Conservation (phyloP, 805 yeast species). For the Teunomyces tritomae region DNA sequence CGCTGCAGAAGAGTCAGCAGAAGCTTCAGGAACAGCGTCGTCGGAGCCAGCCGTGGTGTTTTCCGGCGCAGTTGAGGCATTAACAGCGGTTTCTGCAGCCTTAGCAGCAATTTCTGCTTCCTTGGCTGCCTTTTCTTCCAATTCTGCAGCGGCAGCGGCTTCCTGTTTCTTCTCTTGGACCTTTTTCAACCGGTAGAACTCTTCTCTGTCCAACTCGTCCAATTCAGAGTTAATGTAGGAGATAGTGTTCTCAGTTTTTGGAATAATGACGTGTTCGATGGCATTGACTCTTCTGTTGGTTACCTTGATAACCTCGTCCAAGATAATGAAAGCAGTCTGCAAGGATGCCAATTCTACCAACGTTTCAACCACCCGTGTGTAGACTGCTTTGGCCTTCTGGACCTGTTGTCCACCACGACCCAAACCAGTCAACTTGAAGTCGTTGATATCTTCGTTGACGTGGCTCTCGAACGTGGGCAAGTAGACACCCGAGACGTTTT, state of each 20-base stretch:
- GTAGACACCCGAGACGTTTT: constrained; percentile 93
- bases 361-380: constrained; percentile 95
- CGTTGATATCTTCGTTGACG: constrained; percentile 82
- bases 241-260: constrained; percentile 96
- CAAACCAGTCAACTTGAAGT: constrained; percentile 92
- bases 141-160: constrained; percentile 65
- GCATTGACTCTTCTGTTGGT: constrained; percentile 98
- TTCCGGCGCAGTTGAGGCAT: background rate
- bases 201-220: constrained; percentile 98
- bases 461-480: constrained; percentile 89
- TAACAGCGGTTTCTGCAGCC: constrained; percentile 18
- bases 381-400: constrained; percentile 88
- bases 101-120: constrained; percentile 17
- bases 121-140: constrained; percentile 37
- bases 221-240: constrained; percentile 88
- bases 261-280: constrained; percentile 96
- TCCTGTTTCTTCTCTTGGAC: constrained; percentile 92
- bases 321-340: constrained; percentile 93
- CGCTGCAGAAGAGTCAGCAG: background rate
- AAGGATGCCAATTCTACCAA: constrained; percentile 92
- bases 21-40: background rate
- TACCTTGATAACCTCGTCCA: constrained; percentile 96
- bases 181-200: constrained; percentile 92
- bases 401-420: constrained; percentile 99
- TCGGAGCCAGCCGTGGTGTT: background rate